Conservation (phyloP, 148 eudicot genomes). For the Heliamphora exappendiculata region DNA sequence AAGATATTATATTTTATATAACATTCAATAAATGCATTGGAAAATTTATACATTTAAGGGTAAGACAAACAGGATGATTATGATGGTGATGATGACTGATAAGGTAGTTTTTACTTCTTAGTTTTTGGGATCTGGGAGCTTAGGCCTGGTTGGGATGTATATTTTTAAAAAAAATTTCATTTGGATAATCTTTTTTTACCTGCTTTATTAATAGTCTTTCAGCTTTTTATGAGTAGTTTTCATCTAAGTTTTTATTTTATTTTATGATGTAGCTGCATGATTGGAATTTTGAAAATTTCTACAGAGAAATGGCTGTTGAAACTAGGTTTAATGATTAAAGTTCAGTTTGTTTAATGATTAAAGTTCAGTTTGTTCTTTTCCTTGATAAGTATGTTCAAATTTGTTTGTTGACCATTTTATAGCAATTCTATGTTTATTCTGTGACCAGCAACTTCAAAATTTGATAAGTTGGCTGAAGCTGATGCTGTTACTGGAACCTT, state of each 20-base stretch:
- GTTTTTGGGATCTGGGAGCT: neutral
- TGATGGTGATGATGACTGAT: neutral
- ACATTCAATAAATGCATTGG: neutral
- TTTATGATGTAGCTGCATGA: neutral
- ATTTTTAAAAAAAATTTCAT: too few relatives aligned
- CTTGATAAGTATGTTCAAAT: too few relatives aligned
- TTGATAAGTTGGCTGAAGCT: slow-evolving; percentile 24
- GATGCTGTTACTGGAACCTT: slow-evolving; percentile 37
- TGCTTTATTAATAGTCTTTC: too few relatives aligned
- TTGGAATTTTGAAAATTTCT: neutral
- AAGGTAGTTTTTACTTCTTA: neutral
- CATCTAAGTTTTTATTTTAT: too few relatives aligned
- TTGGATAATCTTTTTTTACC: too few relatives aligned
- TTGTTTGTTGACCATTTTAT: slow-evolving; percentile 2
- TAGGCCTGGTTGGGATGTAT: too few relatives aligned
- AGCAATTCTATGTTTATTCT: neutral
- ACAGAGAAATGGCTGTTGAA: neutral
- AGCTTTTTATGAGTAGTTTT: too few relatives aligned
- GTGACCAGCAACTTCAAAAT: slow-evolving; percentile 70
- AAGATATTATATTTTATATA: neutral
- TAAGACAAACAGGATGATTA: neutral
- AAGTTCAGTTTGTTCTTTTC: too few relatives aligned
- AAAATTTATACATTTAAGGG: neutral
- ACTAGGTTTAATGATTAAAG: neutral
- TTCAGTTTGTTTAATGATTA: neutral